These are phyloP conservation scores for Microbotryum saponariae DNA, from an alignment of 1,284 basidiomycete species.

Conservation along the genomic window DNA sequence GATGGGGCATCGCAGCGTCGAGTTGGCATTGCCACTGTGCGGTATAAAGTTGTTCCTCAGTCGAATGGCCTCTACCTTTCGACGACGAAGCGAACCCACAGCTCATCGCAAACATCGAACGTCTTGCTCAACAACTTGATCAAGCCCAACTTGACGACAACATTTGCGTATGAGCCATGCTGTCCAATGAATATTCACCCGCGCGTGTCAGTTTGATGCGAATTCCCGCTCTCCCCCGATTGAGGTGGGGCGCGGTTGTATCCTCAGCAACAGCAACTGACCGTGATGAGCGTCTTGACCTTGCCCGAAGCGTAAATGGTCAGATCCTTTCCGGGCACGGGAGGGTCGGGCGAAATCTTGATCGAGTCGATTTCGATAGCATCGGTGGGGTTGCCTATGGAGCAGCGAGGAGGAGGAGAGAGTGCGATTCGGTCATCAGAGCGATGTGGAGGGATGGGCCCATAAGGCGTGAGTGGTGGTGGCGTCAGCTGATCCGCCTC, in stretches of 20 bases:
- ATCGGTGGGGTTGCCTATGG: constrained; percentile 30
- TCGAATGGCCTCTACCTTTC: not conserved
- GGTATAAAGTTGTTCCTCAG: not conserved
- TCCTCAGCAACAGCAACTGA: constrained; percentile 38
- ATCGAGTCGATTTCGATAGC: constrained; percentile 55
- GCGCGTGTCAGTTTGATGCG: not conserved
- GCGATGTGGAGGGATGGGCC: too few species aligned
- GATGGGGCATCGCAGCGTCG: constrained; percentile 70
- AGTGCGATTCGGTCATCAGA: not conserved
- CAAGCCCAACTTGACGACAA: constrained; percentile 76
- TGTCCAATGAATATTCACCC: constrained; percentile 38
- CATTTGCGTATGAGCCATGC: constrained; percentile 85
- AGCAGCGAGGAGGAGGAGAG: not conserved
- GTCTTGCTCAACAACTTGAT: constrained; percentile 71
- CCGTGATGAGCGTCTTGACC: constrained; percentile 58
- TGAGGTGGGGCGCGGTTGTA: too few species aligned
- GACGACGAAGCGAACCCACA: constrained; percentile 53
- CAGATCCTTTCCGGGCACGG: constrained; percentile 68
- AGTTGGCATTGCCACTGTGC: constrained; percentile 57
- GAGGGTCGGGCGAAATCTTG: constrained; percentile 67
- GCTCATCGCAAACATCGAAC: constrained; percentile 85
- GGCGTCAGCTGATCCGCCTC: not conserved
- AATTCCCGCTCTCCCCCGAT: not conserved
- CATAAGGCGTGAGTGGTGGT: too few species aligned
- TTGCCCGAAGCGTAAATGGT: constrained; percentile 66